phyloP scores from a whole-genome alignment of 495 filamentous ascomycete species.

The Trichoderma asperelloides region DNA sequence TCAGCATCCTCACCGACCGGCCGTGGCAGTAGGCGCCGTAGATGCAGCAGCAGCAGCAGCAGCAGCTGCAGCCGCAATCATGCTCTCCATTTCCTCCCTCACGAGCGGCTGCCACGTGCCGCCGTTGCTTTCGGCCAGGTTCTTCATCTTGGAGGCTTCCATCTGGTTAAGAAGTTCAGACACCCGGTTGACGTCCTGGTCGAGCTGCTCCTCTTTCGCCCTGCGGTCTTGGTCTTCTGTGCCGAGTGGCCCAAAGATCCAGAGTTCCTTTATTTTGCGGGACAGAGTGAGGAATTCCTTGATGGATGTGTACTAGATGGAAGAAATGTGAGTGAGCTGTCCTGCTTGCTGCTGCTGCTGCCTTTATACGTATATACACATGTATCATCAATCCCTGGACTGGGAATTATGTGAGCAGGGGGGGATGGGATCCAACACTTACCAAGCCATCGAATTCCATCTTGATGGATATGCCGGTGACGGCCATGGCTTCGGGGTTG shows the following conservation, averaged over 20 bases:
- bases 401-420: neutral
- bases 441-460: slow-evolving; percentile 22
- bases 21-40: neutral
- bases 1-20: neutral
- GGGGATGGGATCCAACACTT: slow-evolving; percentile 6
- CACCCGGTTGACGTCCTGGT: slow-evolving; percentile 7
- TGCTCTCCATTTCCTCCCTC: slow-evolving; percentile 6
- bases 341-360: no score
- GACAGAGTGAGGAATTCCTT: slow-evolving; percentile 22
- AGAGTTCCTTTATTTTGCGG: slow-evolving; percentile 26
- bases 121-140: slow-evolving; percentile 1
- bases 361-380: no score
- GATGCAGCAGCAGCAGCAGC: neutral
- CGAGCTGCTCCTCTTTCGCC: slow-evolving; percentile 16
- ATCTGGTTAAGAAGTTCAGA: slow-evolving; percentile 8
- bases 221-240: slow-evolving; percentile 17
- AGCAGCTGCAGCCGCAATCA: neutral
- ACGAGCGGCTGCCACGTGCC: slow-evolving; percentile 9
- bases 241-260: slow-evolving; percentile 25
- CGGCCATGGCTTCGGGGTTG: slow-evolving; percentile 16
- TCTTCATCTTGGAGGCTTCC: slow-evolving; percentile 5
- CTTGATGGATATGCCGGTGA: slow-evolving; percentile 23
- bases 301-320: slow-evolving; percentile 19
- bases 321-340: neutral
- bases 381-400: no score